Percentiles rank a stretch among this genome's conserved stretches.
These are phyloP conservation scores for Castanea mollissima DNA, from an alignment of 306 rosid species.

Conservation along the genomic window DNA sequence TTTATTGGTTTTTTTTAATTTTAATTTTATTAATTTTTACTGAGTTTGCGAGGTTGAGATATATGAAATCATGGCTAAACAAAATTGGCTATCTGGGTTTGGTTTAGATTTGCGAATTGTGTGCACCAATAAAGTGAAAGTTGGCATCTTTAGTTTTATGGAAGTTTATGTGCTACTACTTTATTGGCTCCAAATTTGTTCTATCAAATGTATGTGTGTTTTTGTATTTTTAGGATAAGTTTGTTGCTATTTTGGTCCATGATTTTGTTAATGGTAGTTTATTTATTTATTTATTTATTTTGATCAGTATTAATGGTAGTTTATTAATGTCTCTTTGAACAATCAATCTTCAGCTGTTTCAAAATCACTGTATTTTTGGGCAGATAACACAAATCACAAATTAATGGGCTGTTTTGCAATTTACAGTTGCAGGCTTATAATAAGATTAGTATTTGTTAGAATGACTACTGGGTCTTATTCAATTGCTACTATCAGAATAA, in stretches of 20 bases:
- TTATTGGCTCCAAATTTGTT: not conserved
- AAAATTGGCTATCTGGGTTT: not conserved
- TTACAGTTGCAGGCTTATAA: not conserved
- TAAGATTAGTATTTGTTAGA: not conserved
- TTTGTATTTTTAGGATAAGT: not conserved
- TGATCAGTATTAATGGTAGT: not conserved
- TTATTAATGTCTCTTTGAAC: not conserved
- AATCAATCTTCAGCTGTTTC: not conserved
- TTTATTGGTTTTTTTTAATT: not conserved
- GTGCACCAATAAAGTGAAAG: not conserved
- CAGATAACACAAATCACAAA: not conserved
- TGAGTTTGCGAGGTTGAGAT: not conserved
- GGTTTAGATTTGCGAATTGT: not conserved
- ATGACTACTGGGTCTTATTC: not conserved
- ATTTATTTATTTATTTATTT: not conserved
- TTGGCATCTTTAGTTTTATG: not conserved
- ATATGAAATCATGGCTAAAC: no score
- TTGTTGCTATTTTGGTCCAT: not conserved
- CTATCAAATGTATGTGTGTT: not conserved
- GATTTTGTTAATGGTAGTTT: not conserved
- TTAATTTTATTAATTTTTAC: not conserved
- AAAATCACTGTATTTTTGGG: not conserved
- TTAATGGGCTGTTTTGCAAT: not conserved
- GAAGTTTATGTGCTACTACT: not conserved
- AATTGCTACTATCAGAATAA: not conserved